Evolutionary conservation across 1,284 basidiomycete genomes (phyloP), one percentile per base, ranked within the genome.

Genomic region (Lignosus rhinocerotis): DNA sequence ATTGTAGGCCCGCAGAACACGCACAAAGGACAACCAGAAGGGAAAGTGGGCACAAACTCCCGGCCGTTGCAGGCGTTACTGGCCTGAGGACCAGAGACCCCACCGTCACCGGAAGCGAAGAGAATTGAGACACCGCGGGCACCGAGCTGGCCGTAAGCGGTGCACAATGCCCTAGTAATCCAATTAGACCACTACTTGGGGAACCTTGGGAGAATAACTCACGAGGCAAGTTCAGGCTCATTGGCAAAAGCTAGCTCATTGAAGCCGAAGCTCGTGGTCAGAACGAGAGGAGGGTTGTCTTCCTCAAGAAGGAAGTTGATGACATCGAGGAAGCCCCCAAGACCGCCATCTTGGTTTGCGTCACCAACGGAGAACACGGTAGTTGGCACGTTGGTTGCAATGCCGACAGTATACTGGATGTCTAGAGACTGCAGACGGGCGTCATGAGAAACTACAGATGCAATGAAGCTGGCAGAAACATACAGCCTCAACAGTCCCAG

Each of bases 41-140:
- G 88, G 79, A 91, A 90, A 0, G 69, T 75, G 19, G 88, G 86
- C 56, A 85, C 79, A 80, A 90, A 91, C 16, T 75, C 66, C 25
- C 67, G 67, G 21, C 75, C 67, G 30, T 68, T 66, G 45, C 62
- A 76, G 42, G 78, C 79, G 12, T 78, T 79, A 16, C 74, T 82
- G 16, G 81, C 81, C 60, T 88, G 72, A n/a, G 84, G 83, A 19
- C 75, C 80, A 32, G 86, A 87, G 33, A 90, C 66, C 56, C 87
- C 87, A 54, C 66, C 71, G 66, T 86, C 87, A 55, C 88, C 88
- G 55, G 82, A 84, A 25, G 84, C 82, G 74, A 85, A 88, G 65
- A 90, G 75, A 30, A 85, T 73, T 25, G 81, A 83, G n/a, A 78
- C 79, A 33, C 88, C 87, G 33, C 79, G 76, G 4, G 80, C 74